Base-by-base conservation (phyloP, 2,329 filamentous ascomycete genomes). In the Orbilia oligospora region DNA sequence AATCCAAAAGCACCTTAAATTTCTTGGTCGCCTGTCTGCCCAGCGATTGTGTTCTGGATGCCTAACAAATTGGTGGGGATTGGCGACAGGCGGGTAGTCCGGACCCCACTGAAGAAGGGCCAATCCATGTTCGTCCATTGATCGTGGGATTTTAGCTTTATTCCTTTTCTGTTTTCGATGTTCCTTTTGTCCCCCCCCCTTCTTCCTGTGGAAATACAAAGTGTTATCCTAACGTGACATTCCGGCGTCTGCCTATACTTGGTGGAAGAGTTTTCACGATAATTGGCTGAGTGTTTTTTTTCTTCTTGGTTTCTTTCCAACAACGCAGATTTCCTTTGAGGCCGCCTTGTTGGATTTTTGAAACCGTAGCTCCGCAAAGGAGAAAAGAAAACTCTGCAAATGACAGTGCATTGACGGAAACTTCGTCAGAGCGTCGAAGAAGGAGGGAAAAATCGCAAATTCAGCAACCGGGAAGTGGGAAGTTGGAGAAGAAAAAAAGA, bases 71-170 rank as follows among this genome's bases (percentile, higher is more conserved):
- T 27, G 36, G 56, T 61, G 56, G 56, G 56, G 46, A 38, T 65
- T 65, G 61, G 61, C 61, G 61, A 65, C 61, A 65, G 61, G 61
- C 61, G 61, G 61, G 41, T 61, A 61, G 56, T 61, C 56, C 56
- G 56, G 36, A 61, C 36, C 48, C 56, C 56, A 61, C 56, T 61
- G 36, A 22, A 22, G 55, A 41, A 41, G 55, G 55, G 55, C 6
- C 44, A 16, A 61, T 61, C 56, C 56, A 61, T 61, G 56, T 30
- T n/a, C 18, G 44, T 22, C 36, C 27, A 14, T 56, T 36, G 36
- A 41, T 61, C 30, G 56, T 36, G 56, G 36, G 36, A 61, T 44
- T 20, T 46, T 46, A 18, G 5, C 2, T 46, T n/a, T 20, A 24
- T 61, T 61, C 10, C 14, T 9, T 16, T 30, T 41, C 44, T 27